Base-by-base conservation (phyloP, 1,284 basidiomycete species). In the Phenoliferia sp. region DNA sequence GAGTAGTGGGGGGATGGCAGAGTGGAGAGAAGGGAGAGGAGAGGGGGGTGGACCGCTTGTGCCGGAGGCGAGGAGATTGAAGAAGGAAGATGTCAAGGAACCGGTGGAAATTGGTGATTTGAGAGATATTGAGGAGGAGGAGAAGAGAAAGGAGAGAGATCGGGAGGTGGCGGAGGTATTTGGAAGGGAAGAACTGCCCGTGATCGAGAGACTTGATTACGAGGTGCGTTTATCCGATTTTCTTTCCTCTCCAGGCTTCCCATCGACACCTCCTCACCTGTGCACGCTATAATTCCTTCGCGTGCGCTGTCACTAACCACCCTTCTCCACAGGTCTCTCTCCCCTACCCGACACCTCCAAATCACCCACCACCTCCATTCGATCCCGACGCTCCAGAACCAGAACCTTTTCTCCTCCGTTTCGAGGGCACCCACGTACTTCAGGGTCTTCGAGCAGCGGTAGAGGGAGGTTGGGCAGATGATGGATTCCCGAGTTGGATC, bases 361-460 rank as follows among this genome's bases (percentile, higher is more conserved):
- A n/a, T n/a, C n/a, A n/a, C n/a, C n/a, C n/a, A n/a, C n/a, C n/a
- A n/a, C n/a, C n/a, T n/a, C n/a, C 54, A 3, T 16, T 34, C 31
- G 7, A 9, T 29, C 39, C 56, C 19, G 3, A 31, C 16, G 9
- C 31, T 6, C 62, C 57, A 26, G 9, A 35, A 58, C 61, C 56
- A 19, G 17, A 17, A 54, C 59, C 59, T 1, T 35, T 59, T 57
- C 33, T 54, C 22, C 26, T 66, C 22, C 60, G 65, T 15, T 52
- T 62, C 32, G 61, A 62, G 32, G 65, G 65, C 48, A 33, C 65
- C 2, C 57, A 62, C 44, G 65, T 66, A 48, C 61, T 62, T 12
- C 22, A 33, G 17, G 57, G 61, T 29, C 31, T 66, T 32, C 55
- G 61, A 3, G 56, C 61, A 17, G 44, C 57, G 22, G 65, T 62